These are phyloP conservation scores for Acanthamoeba rhysodes DNA, from an alignment of 208 protist species.

Conservation along the genomic window DNA sequence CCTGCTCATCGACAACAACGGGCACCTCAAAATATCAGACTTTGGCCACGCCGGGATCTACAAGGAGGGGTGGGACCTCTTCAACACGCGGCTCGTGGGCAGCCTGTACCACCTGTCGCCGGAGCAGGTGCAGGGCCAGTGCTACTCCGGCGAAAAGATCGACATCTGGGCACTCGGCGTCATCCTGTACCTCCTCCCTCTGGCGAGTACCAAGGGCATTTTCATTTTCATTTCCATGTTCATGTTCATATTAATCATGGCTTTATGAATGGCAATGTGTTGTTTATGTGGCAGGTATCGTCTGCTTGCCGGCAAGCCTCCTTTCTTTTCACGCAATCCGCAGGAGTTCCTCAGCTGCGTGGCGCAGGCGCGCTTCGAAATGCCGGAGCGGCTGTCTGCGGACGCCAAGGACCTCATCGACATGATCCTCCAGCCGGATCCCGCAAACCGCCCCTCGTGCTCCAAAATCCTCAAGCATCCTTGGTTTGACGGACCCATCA, in stretches of 20 bases:
- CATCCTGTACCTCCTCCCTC: conserved; percentile 27
- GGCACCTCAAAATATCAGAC: conserved; percentile 65
- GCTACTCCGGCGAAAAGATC: conserved; percentile 80
- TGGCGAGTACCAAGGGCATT: not conserved
- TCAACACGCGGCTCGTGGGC: conserved; percentile 64
- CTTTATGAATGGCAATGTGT: too few relatives aligned
- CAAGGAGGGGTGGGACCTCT: conserved; percentile 72
- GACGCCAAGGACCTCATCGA: conserved; percentile 59
- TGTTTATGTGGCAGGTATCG: conserved; percentile 43
- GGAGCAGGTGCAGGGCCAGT: conserved; percentile 76
- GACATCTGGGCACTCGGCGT: conserved; percentile 76
- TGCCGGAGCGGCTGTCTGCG: conserved; percentile 35
- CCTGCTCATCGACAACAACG: conserved; percentile 70
- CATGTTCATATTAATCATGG: not conserved
- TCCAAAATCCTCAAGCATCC: conserved; percentile 70
- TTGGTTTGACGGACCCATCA: conserved; percentile 56
- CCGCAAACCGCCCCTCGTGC: conserved; percentile 42
- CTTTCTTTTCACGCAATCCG: conserved; percentile 50
- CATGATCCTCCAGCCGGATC: conserved; percentile 42
- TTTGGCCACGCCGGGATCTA: conserved; percentile 80
- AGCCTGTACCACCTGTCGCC: conserved; percentile 78
- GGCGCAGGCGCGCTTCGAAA: conserved; percentile 7
- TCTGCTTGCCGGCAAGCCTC: conserved; percentile 34
- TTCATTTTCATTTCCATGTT: not conserved
- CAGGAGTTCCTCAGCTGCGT: conserved; percentile 44